Percentiles rank a stretch among this genome's conserved stretches.
Conservation (phyloP, 2,329 filamentous ascomycete species). For the Aureobasidium sp. region DNA sequence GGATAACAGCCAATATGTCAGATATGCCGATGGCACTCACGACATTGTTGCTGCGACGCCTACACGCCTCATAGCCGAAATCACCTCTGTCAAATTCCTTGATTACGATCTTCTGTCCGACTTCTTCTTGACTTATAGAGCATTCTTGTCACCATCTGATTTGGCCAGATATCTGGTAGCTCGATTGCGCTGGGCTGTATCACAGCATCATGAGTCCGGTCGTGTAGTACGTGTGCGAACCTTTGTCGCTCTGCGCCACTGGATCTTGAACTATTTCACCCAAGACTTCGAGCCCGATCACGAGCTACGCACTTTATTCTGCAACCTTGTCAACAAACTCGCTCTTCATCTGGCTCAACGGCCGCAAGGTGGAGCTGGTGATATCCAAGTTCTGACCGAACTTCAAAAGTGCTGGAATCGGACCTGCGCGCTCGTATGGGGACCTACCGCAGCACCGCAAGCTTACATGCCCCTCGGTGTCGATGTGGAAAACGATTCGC, state of each 20-base stretch:
- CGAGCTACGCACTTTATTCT: slow-evolving; percentile 68
- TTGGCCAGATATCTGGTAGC: slow-evolving; percentile 79
- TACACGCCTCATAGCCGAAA: slow-evolving; percentile 85
- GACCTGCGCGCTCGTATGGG: slow-evolving; percentile 86
- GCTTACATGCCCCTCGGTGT: background rate
- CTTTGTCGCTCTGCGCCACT: slow-evolving; percentile 91
- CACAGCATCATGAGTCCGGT: slow-evolving; percentile 71
- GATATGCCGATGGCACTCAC: slow-evolving; percentile 63
- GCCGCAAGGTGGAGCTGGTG: slow-evolving; percentile 49
- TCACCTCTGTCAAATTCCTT: slow-evolving; percentile 90
- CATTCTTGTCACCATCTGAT: slow-evolving; percentile 71
- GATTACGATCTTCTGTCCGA: slow-evolving; percentile 96
- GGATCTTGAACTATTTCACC: slow-evolving; percentile 95
- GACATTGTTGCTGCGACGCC: slow-evolving; percentile 86
- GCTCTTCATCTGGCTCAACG: slow-evolving; percentile 47
- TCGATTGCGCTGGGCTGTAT: slow-evolving; percentile 78
- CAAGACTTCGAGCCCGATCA: slow-evolving; percentile 84
- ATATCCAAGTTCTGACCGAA: slow-evolving; percentile 83
- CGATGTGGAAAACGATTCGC: background rate
- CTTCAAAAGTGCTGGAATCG: slow-evolving; percentile 96
- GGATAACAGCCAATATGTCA: slow-evolving; percentile 74
- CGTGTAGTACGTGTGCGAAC: slow-evolving; percentile 92
- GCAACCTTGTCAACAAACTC: slow-evolving; percentile 65
- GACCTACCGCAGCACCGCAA: slow-evolving; percentile 55
- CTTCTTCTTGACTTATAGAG: slow-evolving; percentile 92